These are phyloP conservation scores for Ilyonectria mors-panacis DNA, from an alignment of 2,329 filamentous ascomycete genomes.

Conservation along the genomic window DNA sequence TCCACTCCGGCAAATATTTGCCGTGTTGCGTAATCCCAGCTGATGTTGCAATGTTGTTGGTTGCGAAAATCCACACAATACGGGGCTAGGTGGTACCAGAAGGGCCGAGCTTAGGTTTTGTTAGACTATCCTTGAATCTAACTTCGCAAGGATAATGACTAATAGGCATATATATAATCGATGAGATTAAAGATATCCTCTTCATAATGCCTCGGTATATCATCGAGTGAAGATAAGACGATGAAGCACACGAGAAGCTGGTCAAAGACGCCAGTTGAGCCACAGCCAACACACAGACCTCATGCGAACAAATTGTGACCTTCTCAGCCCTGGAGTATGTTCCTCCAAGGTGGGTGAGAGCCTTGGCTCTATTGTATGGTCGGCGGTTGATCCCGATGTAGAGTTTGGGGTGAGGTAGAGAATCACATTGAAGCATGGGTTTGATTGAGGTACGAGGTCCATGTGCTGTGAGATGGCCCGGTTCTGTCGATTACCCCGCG, in stretches of 20 bases:
- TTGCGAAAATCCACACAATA: background rate
- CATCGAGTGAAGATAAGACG: background rate
- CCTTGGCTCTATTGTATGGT: too few species aligned
- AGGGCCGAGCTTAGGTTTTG: slow-evolving; percentile 7
- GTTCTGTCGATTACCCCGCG: too few species aligned
- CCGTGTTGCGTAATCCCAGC: slow-evolving; percentile 11
- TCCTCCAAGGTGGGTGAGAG: too few species aligned
- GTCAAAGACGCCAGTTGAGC: too few species aligned
- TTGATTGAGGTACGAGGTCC: too few species aligned
- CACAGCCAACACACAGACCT: too few species aligned
- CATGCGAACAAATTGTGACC: too few species aligned
- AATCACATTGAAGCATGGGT: too few species aligned
- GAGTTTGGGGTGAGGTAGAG: too few species aligned
- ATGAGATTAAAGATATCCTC: background rate
- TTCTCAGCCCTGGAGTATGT: too few species aligned
- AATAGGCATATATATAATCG: background rate
- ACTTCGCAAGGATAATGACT: background rate
- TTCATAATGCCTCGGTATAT: background rate
- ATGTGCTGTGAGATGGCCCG: too few species aligned
- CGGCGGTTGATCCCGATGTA: too few species aligned
- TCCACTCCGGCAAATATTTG: slow-evolving; percentile 20
- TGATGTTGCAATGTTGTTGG: slow-evolving; percentile 7
- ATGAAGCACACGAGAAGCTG: background rate
- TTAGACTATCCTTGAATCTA: background rate
- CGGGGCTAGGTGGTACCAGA: background rate